phyloP scores from a whole-genome alignment of 352 stramenopile species.

The Phytopythium chamaehyphon region DNA sequence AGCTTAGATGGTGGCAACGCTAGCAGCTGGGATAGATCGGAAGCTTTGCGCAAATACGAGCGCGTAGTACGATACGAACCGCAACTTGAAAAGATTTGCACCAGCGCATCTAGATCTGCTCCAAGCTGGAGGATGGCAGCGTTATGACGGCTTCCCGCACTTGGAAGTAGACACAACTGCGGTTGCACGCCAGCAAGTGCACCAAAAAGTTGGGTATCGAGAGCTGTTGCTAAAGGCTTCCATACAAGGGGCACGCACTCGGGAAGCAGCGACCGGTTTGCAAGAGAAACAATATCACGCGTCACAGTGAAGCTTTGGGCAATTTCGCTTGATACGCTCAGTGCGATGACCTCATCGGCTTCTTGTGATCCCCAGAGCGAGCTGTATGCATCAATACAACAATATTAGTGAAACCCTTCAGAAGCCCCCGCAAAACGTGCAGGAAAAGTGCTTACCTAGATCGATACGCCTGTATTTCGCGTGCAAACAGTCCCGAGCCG shows the following conservation, averaged over 20 bases:
- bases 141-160: background rate
- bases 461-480: conserved; percentile 33
- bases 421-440: conserved; percentile 1
- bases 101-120: conserved; percentile 30
- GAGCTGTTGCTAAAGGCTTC: conserved; percentile 27
- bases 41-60: conserved; percentile 42
- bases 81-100: conserved; percentile 26
- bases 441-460: conserved; percentile 16
- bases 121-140: conserved; percentile 32
- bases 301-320: conserved; percentile 22
- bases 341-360: background rate
- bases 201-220: conserved; percentile 37
- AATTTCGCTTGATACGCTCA: conserved; percentile 33
- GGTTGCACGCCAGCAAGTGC: conserved; percentile 8
- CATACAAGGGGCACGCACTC: conserved; percentile 26
- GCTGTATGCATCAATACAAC: conserved; percentile 13
- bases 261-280: conserved; percentile 14
- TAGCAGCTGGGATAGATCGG: conserved; percentile 40
- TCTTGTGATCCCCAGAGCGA: conserved; percentile 17
- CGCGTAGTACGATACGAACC: conserved; percentile 22
- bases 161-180: conserved; percentile 7
- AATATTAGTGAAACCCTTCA: background rate
- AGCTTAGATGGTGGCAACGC: conserved; percentile 35
- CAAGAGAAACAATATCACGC: conserved; percentile 20
- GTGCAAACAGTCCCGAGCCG: background rate